A percentile compares a stretch with the other conserved stretches of the same genome.
These are phyloP conservation scores for Penicillium griseofulvum DNA, from an alignment of 2,329 filamentous ascomycete genomes.

Conservation along the genomic window DNA sequence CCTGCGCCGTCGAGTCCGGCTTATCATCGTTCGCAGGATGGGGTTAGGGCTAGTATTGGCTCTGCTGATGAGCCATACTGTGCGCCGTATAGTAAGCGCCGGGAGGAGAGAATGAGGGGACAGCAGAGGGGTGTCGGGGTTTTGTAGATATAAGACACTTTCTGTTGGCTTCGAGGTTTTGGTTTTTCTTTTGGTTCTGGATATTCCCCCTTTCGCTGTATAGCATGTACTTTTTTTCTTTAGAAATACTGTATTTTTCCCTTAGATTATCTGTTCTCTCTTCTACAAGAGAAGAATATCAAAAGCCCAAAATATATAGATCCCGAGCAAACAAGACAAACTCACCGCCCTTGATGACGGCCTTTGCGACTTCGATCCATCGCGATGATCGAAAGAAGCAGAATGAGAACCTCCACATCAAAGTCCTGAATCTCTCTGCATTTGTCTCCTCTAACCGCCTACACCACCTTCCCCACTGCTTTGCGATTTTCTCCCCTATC, in stretches of 20 bases:
- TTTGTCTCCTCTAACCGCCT: not conserved
- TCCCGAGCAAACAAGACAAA: slow-evolving; percentile 24
- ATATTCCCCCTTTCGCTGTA: slow-evolving; percentile 19
- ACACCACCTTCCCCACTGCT: not conserved
- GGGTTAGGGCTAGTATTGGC: slow-evolving; percentile 37
- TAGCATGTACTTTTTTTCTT: slow-evolving; percentile 8
- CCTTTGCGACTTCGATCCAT: slow-evolving; percentile 9
- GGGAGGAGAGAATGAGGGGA: slow-evolving; percentile 40
- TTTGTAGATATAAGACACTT: slow-evolving; percentile 9
- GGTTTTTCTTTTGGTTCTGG: slow-evolving; percentile 3
- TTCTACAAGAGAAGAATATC: not conserved
- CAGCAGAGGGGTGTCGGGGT: slow-evolving; percentile 36
- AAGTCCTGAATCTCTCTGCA: not conserved
- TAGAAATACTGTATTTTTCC: not conserved
- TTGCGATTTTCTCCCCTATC: slow-evolving; percentile 10
- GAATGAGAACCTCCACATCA: slow-evolving; percentile 16
- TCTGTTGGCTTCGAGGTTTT: not conserved
- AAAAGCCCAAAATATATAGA: slow-evolving; percentile 1
- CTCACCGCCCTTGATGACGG: slow-evolving; percentile 19
- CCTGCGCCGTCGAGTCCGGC: slow-evolving; percentile 38
- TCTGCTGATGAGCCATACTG: slow-evolving; percentile 42
- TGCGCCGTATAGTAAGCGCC: slow-evolving; percentile 38
- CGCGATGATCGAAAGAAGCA: slow-evolving; percentile 4
- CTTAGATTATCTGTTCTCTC: not conserved
- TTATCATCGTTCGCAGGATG: slow-evolving; percentile 38